phyloP scores from a whole-genome alignment of 73 alveolate species.

The Paramecium biaurelia region DNA sequence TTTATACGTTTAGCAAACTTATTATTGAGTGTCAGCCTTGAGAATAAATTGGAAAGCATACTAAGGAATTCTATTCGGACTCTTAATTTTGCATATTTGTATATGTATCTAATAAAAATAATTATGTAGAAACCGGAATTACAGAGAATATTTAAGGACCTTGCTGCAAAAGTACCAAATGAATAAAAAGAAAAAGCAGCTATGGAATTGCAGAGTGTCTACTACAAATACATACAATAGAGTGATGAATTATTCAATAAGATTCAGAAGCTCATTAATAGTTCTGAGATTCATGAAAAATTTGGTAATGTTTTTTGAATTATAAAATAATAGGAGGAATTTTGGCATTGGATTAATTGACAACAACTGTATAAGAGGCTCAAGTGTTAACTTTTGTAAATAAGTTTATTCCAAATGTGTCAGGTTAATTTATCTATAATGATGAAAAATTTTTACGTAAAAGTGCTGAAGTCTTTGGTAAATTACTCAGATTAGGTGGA shows the following conservation, averaged over 20 bases:
- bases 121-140: slow-evolving; percentile 47
- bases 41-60: neutral
- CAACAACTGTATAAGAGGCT: neutral
- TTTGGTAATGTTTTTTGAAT: neutral
- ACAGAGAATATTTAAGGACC: neutral
- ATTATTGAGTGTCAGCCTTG: neutral
- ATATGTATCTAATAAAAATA: slow-evolving; percentile 10
- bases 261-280: neutral
- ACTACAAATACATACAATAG: neutral
- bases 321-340: slow-evolving; percentile 16
- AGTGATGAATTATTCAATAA: neutral
- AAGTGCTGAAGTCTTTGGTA: slow-evolving; percentile 60
- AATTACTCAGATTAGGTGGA: slow-evolving; percentile 53
- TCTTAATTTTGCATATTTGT: neutral
- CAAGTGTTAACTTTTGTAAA: slow-evolving; percentile 16
- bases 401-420: slow-evolving; percentile 31
- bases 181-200: slow-evolving; percentile 39
- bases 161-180: neutral
- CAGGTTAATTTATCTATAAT: neutral
- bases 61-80: neutral
- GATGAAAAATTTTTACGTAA: slow-evolving; percentile 55
- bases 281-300: neutral
- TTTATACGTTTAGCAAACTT: neutral
- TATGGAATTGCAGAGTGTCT: neutral
- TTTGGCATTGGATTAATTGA: slow-evolving; percentile 16